phyloP scores from a whole-genome alignment of 495 filamentous ascomycete species.

The Aspergillus funiculosus region DNA sequence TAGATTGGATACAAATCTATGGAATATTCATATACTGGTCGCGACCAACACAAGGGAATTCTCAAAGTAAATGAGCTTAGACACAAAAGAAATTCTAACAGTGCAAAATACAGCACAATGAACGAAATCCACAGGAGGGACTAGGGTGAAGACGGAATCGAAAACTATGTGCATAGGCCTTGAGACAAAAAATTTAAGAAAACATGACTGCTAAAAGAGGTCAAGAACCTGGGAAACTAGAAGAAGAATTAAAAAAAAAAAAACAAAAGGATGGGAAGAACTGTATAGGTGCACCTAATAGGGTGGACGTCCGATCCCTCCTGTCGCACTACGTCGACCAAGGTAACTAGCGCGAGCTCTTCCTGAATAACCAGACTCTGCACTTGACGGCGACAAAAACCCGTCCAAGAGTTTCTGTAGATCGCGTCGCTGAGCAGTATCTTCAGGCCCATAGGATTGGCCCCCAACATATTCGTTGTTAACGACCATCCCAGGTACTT shows the following conservation, averaged over 20 bases:
- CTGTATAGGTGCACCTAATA: constrained; percentile 26
- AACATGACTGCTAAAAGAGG: neutral
- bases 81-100: constrained; percentile 5
- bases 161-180: constrained; percentile 9
- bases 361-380: constrained; percentile 5
- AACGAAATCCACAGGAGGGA: constrained; percentile 2
- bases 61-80: neutral
- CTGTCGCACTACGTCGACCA: constrained; percentile 26
- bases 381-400: constrained; percentile 28
- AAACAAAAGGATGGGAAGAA: neutral
- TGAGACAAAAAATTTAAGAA: neutral
- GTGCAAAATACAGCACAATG: constrained; percentile 11
- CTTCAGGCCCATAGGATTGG: constrained; percentile 4
- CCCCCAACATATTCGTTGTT: constrained; percentile 5
- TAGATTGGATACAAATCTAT: no score
- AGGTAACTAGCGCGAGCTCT: constrained; percentile 16
- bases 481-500: constrained; percentile 6
- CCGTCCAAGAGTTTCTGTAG: constrained; percentile 36
- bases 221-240: neutral
- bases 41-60: constrained; percentile 1
- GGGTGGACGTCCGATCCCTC: constrained; percentile 38
- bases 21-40: no score
- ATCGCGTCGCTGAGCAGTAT: constrained; percentile 27
- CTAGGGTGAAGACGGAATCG: neutral
- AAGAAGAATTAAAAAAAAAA: constrained; percentile 8